A percentile compares a stretch with the other conserved stretches of the same genome.
These are phyloP conservation scores for Suillus alpinus DNA, from an alignment of 768 basidiomycete genomes.

Conservation along the genomic window DNA sequence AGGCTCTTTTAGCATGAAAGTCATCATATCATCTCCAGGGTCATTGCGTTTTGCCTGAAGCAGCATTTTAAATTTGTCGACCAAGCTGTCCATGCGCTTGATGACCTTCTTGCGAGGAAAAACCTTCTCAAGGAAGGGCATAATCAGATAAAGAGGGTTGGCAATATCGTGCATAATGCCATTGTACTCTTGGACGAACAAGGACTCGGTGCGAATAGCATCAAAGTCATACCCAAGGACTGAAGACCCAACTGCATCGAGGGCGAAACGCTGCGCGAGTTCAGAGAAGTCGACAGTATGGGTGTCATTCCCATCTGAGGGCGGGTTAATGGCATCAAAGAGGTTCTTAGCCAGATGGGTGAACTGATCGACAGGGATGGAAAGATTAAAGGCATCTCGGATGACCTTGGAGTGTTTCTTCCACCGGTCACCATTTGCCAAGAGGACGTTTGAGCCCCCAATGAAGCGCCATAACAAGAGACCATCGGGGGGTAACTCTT, in stretches of 20 bases:
- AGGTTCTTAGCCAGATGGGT: conserved; percentile 30
- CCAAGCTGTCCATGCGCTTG: conserved; percentile 29
- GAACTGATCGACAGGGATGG: conserved; percentile 34
- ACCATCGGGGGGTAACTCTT: conserved; percentile 28
- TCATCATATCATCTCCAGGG: conserved; percentile 34
- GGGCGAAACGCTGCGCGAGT: conserved; percentile 27
- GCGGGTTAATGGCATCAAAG: conserved; percentile 18
- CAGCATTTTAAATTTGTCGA: conserved; percentile 24
- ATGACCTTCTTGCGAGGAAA: conserved; percentile 29
- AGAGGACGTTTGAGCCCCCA: conserved; percentile 34
- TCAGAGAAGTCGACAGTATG: conserved; percentile 26
- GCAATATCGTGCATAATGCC: conserved; percentile 35
- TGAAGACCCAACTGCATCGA: conserved; percentile 37
- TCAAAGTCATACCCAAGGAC: conserved; percentile 38
- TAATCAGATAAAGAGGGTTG: conserved; percentile 32
- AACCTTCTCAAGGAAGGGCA: conserved; percentile 29
- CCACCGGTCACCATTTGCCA: conserved; percentile 39
- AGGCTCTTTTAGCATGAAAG: conserved; percentile 34
- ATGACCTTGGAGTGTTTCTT: conserved; percentile 35
- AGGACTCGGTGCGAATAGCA: conserved; percentile 29
- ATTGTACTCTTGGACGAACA: conserved; percentile 37
- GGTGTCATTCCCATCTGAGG: conserved; percentile 28
- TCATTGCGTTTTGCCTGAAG: conserved; percentile 29
- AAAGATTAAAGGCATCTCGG: conserved; percentile 31
- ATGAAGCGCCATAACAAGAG: conserved; percentile 37